Conservation (phyloP, 768 basidiomycete species). For the Hortiboletus campestris region DNA sequence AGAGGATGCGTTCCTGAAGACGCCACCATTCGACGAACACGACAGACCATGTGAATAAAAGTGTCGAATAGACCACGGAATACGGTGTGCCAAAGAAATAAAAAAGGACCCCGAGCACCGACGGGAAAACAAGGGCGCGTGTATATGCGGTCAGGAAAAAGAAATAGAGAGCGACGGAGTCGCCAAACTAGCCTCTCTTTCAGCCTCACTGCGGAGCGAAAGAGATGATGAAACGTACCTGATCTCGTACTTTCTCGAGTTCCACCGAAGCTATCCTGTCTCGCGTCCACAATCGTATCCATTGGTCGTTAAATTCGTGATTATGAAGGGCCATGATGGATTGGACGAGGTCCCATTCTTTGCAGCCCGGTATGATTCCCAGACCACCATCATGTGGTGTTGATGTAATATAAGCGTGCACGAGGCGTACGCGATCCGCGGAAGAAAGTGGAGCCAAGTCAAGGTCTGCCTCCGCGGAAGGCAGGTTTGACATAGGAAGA, state of each 20-base stretch:
- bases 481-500: slow-evolving; percentile 54
- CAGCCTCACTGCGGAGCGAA: not conserved
- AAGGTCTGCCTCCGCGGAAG: slow-evolving; percentile 40
- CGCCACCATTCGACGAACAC: slow-evolving; percentile 92
- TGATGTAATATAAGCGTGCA: slow-evolving; percentile 69
- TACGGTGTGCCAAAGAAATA: slow-evolving; percentile 74
- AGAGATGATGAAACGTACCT: slow-evolving; percentile 43
- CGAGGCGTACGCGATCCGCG: slow-evolving; percentile 78
- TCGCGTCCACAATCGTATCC: slow-evolving; percentile 76
- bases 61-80: slow-evolving; percentile 69
- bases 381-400: slow-evolving; percentile 77
- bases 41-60: slow-evolving; percentile 82
- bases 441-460: slow-evolving; percentile 52
- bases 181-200: slow-evolving; percentile 57
- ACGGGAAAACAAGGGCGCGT: slow-evolving; percentile 72
- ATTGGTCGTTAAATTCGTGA: slow-evolving; percentile 71
- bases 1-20: slow-evolving; percentile 78
- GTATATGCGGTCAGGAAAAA: slow-evolving; percentile 86
- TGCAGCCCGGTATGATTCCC: slow-evolving; percentile 69
- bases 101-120: slow-evolving; percentile 63
- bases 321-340: slow-evolving; percentile 85
- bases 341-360: slow-evolving; percentile 78
- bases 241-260: slow-evolving; percentile 68
- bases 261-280: slow-evolving; percentile 60
- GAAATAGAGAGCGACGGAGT: slow-evolving; percentile 84